Base-by-base conservation (phyloP, 148 eudicot species). In the Cornus controversa region DNA sequence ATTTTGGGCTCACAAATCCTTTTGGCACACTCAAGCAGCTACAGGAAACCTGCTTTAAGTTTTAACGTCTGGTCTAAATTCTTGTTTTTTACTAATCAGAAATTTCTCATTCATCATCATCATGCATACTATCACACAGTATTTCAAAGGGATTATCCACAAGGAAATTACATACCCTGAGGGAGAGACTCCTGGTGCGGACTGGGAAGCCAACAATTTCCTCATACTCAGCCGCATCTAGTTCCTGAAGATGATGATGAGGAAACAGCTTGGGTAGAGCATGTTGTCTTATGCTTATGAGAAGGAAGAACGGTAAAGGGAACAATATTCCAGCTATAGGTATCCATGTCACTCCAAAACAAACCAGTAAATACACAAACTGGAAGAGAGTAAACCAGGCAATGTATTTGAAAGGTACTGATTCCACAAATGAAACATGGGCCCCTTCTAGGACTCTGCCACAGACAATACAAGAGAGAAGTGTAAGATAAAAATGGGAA, bases 321-420 rank as follows among this genome's bases (percentile, higher is more conserved):
- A 91, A 91, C 37, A 91, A 67, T 47, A 91, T 88, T 26, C 91
- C 96, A 23, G 83, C 87, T 40, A 83, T 79, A 14, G 96, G 96
- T 79, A 91, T 90, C 93, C 96, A 90, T 36, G 93, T 90, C 57
- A 91, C 72, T 75, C 96, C 96, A 25, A 84, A 91, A 76, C 96
- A 91, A 10, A 88, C 75, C 54, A 90, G 80, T 70, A 91, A 85
- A 77, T 88, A 91, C 9, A 66, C 82, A 70, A 87, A 68, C 66
- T 90, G 96, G 74, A 88, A 85, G 45, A 83, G 76, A 36, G 93
- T 91, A 63, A 91, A 91, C 37, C 77, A 37, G 37, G 80, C 88
- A 18, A 91, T 90, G 65, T 83, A 78, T 84, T 83, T 90, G 88
- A 87, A 91, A 74, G 96, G 96, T 64, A 91, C 93, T 14, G 82